Conservation (phyloP, 2,329 filamentous ascomycete genomes). For the Camillea tinctor region DNA sequence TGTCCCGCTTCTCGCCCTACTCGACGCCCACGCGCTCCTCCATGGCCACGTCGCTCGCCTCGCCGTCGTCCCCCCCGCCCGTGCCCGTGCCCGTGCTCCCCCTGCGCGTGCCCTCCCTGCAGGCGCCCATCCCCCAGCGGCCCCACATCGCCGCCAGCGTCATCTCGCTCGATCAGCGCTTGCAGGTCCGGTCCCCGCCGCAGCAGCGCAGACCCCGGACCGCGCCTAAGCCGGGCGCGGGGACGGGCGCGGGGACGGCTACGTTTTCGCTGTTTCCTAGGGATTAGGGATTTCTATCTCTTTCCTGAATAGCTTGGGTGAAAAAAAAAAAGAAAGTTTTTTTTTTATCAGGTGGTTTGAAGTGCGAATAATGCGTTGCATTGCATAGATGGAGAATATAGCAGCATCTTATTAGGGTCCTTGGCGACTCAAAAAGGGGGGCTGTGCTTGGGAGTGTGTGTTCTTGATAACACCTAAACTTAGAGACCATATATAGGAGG, state of each 20-base stretch:
- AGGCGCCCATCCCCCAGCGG: conserved; percentile 11
- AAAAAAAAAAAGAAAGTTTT: too few species aligned
- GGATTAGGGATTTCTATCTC: not conserved
- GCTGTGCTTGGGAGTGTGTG: too few species aligned
- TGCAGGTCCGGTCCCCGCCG: not conserved
- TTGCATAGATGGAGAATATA: too few species aligned
- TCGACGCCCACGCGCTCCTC: not conserved
- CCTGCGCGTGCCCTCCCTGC: not conserved
- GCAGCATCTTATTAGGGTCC: too few species aligned
- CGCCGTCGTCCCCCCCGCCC: not conserved
- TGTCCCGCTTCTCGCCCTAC: not conserved
- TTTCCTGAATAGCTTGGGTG: too few species aligned
- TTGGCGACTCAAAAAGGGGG: too few species aligned
- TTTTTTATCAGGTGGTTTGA: too few species aligned
- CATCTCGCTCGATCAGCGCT: not conserved
- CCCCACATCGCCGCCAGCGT: not conserved
- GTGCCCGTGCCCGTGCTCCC: not conserved
- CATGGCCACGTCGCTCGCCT: not conserved
- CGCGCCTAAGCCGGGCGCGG: not conserved
- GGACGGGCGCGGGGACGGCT: not conserved
- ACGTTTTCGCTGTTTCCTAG: not conserved
- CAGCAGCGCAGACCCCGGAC: not conserved
- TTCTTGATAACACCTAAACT: too few species aligned
- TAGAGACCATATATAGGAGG: too few species aligned
- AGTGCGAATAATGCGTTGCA: too few species aligned